These are phyloP conservation scores for Saprolegnia parasitica DNA, from an alignment of 352 stramenopile species.

Conservation along the genomic window DNA sequence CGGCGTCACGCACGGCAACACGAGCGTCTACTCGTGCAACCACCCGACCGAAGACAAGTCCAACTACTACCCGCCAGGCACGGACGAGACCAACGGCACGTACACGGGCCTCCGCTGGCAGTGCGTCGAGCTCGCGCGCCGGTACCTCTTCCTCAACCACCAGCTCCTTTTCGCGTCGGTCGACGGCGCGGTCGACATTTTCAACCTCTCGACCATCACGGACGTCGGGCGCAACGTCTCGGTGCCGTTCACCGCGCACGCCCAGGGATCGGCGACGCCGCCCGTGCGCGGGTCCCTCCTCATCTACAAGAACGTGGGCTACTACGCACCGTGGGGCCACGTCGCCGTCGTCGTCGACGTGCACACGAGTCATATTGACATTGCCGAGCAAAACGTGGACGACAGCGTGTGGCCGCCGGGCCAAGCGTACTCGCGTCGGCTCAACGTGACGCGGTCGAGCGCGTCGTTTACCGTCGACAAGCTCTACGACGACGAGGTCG, in stretches of 20 bases:
- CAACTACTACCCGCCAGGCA: slow-evolving; percentile 24
- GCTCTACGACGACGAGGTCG: slow-evolving; percentile 16
- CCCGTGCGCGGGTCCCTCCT: slow-evolving; percentile 11
- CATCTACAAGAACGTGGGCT: slow-evolving; percentile 16
- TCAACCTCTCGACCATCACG: slow-evolving; percentile 5
- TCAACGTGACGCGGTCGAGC: slow-evolving; percentile 5
- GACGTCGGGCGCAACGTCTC: background rate
- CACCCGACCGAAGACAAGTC: background rate
- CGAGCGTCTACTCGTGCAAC: slow-evolving; percentile 22
- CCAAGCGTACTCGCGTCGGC: slow-evolving; percentile 13
- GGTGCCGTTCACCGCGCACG: background rate
- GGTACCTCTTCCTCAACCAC: slow-evolving; percentile 22
- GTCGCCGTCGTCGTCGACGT: slow-evolving; percentile 27
- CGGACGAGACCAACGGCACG: slow-evolving; percentile 11
- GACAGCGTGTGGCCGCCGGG: slow-evolving; percentile 4
- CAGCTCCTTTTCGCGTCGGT: slow-evolving; percentile 22
- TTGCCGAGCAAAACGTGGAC: slow-evolving; percentile 26
- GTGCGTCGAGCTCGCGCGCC: slow-evolving; percentile 24
- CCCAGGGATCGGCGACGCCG: slow-evolving; percentile 12
- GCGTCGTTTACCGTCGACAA: slow-evolving; percentile 12
- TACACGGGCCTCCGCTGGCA: slow-evolving; percentile 26
- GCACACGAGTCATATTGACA: slow-evolving; percentile 16
- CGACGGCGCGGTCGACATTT: slow-evolving; percentile 21
- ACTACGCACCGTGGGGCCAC: slow-evolving; percentile 12
- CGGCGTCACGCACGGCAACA: slow-evolving; percentile 15